Evolutionary conservation across 1,139 yeast species (phyloP).

Genomic region (Candida pseudocylindracea): DNA sequence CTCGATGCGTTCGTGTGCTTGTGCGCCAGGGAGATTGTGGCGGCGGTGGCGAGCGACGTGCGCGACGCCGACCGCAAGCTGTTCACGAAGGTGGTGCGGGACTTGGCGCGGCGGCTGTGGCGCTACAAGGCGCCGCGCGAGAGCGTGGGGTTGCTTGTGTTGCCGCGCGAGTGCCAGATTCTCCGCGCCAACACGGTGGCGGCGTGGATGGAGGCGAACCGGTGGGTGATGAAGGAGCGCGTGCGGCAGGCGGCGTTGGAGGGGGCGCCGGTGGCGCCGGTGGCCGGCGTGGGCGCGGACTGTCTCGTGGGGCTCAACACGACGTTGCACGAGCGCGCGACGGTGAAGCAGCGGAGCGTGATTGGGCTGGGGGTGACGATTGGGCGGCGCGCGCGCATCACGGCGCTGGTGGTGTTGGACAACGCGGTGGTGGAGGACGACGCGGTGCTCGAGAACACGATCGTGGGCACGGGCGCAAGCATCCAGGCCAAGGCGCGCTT

Average conservation of each 20-base stretch:
- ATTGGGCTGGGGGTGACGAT: conserved; percentile 57
- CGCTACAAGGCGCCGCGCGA: conserved; percentile 39
- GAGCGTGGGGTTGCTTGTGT: conserved; percentile 36
- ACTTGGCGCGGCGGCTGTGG: conserved; percentile 85
- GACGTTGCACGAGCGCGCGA: conserved; percentile 51
- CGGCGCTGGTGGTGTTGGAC: conserved; percentile 66
- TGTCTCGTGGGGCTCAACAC: conserved; percentile 47
- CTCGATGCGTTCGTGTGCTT: conserved; percentile 66
- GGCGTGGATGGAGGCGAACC: conserved; percentile 80
- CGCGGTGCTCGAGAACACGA: conserved; percentile 71
- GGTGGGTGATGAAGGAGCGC: conserved; percentile 41
- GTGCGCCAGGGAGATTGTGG: conserved; percentile 22
- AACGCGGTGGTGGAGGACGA: conserved; percentile 63
- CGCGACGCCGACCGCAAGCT: conserved; percentile 22
- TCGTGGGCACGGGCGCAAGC: conserved; percentile 47
- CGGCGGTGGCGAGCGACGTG: conserved; percentile 11
- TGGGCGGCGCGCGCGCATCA: conserved; percentile 72
- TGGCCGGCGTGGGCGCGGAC: conserved; percentile 75
- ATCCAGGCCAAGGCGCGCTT: conserved; percentile 39
- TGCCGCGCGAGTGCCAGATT: conserved; percentile 47
- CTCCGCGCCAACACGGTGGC: conserved; percentile 59
- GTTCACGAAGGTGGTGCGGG: conserved; percentile 54
- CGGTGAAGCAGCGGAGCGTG: conserved; percentile 50
- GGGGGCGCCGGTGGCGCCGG: conserved; percentile 24
- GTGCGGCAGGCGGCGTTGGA: conserved; percentile 7